Base-by-base conservation (phyloP, 2,329 filamentous ascomycete species). In the Diaporthe ampelina region DNA sequence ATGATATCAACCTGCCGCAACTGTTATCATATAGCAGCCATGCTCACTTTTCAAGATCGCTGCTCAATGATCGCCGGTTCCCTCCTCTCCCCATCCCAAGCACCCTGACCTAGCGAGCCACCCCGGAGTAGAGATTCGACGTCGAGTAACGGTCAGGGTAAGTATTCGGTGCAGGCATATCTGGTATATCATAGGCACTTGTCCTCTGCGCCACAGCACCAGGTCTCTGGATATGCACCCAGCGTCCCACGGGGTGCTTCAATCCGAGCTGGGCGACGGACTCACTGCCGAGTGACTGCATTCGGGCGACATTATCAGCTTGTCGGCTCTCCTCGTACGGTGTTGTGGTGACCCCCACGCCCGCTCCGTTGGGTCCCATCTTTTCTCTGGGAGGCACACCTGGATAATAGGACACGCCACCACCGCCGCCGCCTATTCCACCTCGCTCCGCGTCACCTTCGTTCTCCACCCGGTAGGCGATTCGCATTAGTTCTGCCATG, bases 271-370 rank as follows among this genome's bases (percentile, higher is more conserved):
- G 48, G n/a, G 63, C 63, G 5, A 54, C 63, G 4, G 48, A 68
- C 48, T 68, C 63, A 68, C 48, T 68, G 63, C 63, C 63, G 21
- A 68, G 48, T 26, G 63, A 68, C 63, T 68, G 48, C 45, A 68
- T 40, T 15, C 32, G 63, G 4, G 63, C 48, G 15, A 40, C 48
- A 54, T 26, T 15, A 54, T 54, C n/a, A 68, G 63, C 48, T 40
- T 40, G 48, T 48, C 32, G 63, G 63, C 48, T 54, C 32, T 68
- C 48, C 1, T 54, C n/a, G 50, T 68, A 54, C n/a, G 63, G 63
- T 21, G 63, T 54, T 45, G 21, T 19, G 24, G 24, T 26, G n/a
- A 40, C 5, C 48, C n/a, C 48, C 11, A 24, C 63, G 48, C 48
- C n/a, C 15, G n/a, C 13, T 32, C 37, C 6, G 48, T 26, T n/a